phyloP scores from a whole-genome alignment of 202 grass and related monocot genomes.

The Sporobolus alterniflorus region DNA sequence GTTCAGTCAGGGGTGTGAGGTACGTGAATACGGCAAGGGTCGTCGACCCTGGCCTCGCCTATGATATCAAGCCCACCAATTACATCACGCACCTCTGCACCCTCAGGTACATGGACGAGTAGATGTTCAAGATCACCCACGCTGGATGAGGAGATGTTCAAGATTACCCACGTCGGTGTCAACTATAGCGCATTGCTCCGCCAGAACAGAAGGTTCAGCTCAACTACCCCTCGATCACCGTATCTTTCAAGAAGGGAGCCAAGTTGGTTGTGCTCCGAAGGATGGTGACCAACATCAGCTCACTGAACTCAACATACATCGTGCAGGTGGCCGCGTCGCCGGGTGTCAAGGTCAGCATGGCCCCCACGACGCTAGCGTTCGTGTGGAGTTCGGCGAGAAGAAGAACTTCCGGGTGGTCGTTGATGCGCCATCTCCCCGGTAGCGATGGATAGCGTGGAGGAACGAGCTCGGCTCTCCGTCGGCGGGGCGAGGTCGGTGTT shows the following conservation, averaged over 20 bases:
- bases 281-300: conserved; percentile 77
- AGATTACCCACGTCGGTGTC: conserved; percentile 69
- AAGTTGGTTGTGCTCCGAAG: conserved; percentile 42
- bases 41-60: conserved; percentile 77
- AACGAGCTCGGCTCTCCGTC: too few relatives aligned
- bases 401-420: conserved; percentile 60
- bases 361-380: conserved; percentile 59
- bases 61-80: conserved; percentile 72
- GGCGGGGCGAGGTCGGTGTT: conserved; percentile 71
- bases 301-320: conserved; percentile 63
- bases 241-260: conserved; percentile 48
- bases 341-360: conserved; percentile 54
- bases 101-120: conserved; percentile 60
- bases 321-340: conserved; percentile 46
- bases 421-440: conserved; percentile 29
- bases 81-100: conserved; percentile 91
- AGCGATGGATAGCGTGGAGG: conserved; percentile 2
- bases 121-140: conserved; percentile 87
- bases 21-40: conserved; percentile 72
- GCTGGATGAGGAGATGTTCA: conserved; percentile 60
- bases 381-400: conserved; percentile 55
- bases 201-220: conserved; percentile 53
- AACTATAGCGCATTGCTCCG: conserved; percentile 55
- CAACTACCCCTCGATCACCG: conserved; percentile 88
- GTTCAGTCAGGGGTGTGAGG: conserved; percentile 61